A percentile compares a stretch with the other conserved stretches of the same genome.
Conservation (phyloP, 2,329 filamentous ascomycete genomes). For the Alternaria metachromatica region DNA sequence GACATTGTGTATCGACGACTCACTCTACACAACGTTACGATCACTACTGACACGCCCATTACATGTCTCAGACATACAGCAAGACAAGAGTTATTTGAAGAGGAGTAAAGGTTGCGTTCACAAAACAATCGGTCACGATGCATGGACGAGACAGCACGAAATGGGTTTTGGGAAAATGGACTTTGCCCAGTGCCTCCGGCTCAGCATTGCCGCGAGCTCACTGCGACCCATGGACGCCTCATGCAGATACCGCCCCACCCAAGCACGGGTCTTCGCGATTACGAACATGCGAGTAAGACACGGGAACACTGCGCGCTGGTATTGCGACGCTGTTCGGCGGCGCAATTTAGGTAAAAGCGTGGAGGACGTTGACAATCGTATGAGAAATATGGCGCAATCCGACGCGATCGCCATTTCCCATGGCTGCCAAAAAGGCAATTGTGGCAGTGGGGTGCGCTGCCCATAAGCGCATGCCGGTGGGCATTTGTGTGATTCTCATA, state of each 20-base stretch:
- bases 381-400: slow-evolving; percentile 32
- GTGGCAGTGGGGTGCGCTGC: slow-evolving; percentile 28
- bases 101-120: background rate
- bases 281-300: slow-evolving; percentile 5
- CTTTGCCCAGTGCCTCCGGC: background rate
- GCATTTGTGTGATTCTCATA: slow-evolving; percentile 35
- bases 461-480: slow-evolving; percentile 27
- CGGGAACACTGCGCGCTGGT: background rate
- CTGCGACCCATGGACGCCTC: background rate
- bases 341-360: slow-evolving; percentile 32
- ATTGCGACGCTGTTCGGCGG: background rate
- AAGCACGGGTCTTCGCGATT: background rate
- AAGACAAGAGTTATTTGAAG: background rate
- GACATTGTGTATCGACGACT: slow-evolving; percentile 12
- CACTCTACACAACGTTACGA: background rate
- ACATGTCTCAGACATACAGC: background rate
- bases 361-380: slow-evolving; percentile 17
- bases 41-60: background rate
- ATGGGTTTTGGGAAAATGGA: background rate
- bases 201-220: background rate
- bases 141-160: background rate
- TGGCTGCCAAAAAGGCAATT: slow-evolving; percentile 16
- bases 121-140: background rate
- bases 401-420: slow-evolving; percentile 22
- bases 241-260: slow-evolving; percentile 1